These are phyloP conservation scores for Phytophthora tubulina DNA, from an alignment of 352 stramenopile genomes.

Conservation along the genomic window DNA sequence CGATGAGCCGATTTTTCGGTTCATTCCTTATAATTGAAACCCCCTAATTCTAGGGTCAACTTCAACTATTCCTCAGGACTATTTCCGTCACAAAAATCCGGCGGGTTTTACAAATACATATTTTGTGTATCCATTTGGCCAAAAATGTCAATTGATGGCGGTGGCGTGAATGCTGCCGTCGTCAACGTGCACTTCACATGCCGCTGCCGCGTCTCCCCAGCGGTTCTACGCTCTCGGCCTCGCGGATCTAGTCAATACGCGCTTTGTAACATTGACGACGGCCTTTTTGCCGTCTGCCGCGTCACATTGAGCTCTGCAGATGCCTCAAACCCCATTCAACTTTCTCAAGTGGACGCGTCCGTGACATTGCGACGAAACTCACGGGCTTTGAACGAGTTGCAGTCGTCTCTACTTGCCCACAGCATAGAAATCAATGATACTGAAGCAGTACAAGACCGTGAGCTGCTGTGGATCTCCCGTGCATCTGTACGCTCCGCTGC, in stretches of 20 bases:
- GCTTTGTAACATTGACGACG: constrained; percentile 36
- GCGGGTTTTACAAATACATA: neutral
- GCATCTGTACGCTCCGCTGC: constrained; percentile 49
- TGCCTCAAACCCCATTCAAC: neutral
- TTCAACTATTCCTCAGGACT: too few relatives aligned
- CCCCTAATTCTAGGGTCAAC: too few relatives aligned
- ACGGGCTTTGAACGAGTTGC: constrained; percentile 31
- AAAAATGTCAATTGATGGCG: constrained; percentile 36
- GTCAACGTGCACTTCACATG: constrained; percentile 63
- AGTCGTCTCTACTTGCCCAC: constrained; percentile 34
- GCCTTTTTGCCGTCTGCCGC: constrained; percentile 52
- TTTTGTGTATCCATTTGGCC: constrained; percentile 12
- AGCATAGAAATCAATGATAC: neutral
- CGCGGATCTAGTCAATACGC: constrained; percentile 48
- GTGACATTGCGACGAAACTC: constrained; percentile 43
- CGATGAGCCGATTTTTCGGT: too few relatives aligned
- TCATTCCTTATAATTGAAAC: too few relatives aligned
- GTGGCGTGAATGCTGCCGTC: constrained; percentile 4
- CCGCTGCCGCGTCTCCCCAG: constrained; percentile 59
- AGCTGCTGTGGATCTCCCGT: constrained; percentile 62
- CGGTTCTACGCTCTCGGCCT: constrained; percentile 41
- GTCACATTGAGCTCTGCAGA: constrained; percentile 39
- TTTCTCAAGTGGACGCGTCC: constrained; percentile 27
- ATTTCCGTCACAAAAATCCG: too few relatives aligned
- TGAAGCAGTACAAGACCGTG: neutral